Base-by-base conservation (phyloP, 805 yeast species). In the Diddensiella caesifluorescens region DNA sequence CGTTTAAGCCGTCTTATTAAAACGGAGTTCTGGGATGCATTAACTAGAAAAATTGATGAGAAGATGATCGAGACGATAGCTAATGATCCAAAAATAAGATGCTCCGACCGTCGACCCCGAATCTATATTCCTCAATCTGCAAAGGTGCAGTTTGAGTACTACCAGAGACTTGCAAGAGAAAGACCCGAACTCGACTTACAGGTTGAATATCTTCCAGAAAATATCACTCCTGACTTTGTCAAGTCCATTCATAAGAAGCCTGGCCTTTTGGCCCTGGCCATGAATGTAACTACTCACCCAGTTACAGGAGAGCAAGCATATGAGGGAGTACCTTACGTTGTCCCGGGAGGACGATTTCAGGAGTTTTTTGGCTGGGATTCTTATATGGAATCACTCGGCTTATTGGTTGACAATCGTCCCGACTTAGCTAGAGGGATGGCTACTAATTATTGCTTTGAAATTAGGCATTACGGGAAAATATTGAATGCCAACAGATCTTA, bases 281-380 rank as follows among this genome's bases (percentile, higher is more conserved):
- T 84, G 69, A 73, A 71, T 46, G 73, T 65, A 36, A 65, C 60
- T 18, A 57, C 62, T 31, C 78, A 79, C 50, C 78, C 82, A 13
- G 38, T 31, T 5, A 64, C 72, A 1, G 75, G 78, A 43, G 74
- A 75, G 30, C 58, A 57, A 13, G 68, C 72, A 9, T 53, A 82
- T 35, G 26, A 23, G 7, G 44, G 44, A 13, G 31, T 23, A 3
- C 95, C 95, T 0, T 90, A 90, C 61, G 83, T 86, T 13, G 97
- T 90, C 19, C 98, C 98, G 1, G 98, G 98, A 13, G 97, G 98
- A 18, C 70, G 98, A 49, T 90, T 90, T 64, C 92, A 92, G 65
- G 98, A 90, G 64, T 73, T 88, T 45, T 90, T 90, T 57, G 98
- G 97, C n/a, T 90, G 98, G 98, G 98, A 90, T 61, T 87, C 96